Percentiles rank a stretch among this genome's conserved stretches.
Evolutionary conservation across 1,284 basidiomycete genomes (phyloP).

Genomic region (Leccinum laetum): DNA sequence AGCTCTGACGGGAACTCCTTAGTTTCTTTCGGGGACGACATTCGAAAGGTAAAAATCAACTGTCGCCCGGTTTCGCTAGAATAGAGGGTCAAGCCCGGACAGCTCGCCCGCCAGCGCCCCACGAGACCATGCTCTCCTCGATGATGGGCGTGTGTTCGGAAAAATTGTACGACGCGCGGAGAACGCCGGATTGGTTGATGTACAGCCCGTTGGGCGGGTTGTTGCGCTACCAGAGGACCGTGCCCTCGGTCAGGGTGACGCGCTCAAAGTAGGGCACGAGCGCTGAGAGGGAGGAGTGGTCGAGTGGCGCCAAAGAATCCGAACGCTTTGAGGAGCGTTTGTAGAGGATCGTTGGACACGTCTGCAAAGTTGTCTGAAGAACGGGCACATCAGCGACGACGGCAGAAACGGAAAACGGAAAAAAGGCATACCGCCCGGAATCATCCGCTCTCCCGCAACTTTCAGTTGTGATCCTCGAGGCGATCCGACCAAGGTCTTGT

Average conservation of each 20-base stretch:
- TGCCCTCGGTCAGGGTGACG: slow-evolving; percentile 55
- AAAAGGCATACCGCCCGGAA: slow-evolving; percentile 50
- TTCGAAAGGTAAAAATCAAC: too few relatives aligned
- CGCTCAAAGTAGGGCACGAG: slow-evolving; percentile 77
- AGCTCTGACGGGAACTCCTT: too few relatives aligned
- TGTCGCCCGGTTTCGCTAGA: too few relatives aligned
- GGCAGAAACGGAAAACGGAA: not conserved
- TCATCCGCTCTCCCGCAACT: slow-evolving; percentile 74
- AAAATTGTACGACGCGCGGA: slow-evolving; percentile 81
- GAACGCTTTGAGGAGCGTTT: slow-evolving; percentile 76
- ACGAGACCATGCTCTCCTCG: slow-evolving; percentile 88
- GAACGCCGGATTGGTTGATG: slow-evolving; percentile 81
- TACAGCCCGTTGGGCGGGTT: slow-evolving; percentile 83
- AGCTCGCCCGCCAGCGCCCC: slow-evolving; percentile 91
- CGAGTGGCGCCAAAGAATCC: slow-evolving; percentile 59
- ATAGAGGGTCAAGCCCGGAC: slow-evolving; percentile 52
- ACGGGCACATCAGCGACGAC: not conserved
- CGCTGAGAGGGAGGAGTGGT: slow-evolving; percentile 48
- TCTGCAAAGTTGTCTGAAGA: slow-evolving; percentile 19
- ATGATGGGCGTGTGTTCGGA: slow-evolving; percentile 64
- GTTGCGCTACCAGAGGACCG: slow-evolving; percentile 75
- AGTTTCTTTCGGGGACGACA: too few relatives aligned
- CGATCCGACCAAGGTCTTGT: slow-evolving; percentile 64
- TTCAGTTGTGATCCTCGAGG: slow-evolving; percentile 77
- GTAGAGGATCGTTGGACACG: slow-evolving; percentile 49